Evolutionary conservation across 305 asterid species (phyloP).

Genomic region (Fraxinus velutina): DNA sequence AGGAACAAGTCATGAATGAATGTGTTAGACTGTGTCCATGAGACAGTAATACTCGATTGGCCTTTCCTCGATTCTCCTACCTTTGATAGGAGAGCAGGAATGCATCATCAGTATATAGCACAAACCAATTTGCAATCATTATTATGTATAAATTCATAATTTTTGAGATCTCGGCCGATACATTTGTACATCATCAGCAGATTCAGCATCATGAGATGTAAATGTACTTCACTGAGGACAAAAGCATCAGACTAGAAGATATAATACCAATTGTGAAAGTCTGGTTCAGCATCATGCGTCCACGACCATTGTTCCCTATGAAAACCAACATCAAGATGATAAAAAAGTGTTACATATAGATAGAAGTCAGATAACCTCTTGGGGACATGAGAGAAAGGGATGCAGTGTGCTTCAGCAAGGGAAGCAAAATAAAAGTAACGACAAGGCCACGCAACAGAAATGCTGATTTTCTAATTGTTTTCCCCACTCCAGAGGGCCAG

Average conservation of each 20-base stretch:
- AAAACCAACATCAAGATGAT: constrained; percentile 9
- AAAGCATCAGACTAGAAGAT: constrained; percentile 5
- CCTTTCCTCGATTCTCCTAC: not conserved
- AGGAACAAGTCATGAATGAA: not conserved
- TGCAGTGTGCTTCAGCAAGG: not conserved
- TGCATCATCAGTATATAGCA: not conserved
- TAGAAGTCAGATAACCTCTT: not conserved
- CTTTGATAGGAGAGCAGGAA: not conserved
- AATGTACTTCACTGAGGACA: not conserved
- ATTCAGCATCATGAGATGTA: not conserved
- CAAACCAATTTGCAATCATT: not conserved
- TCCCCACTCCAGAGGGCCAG: not conserved
- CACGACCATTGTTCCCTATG: constrained; percentile 73
- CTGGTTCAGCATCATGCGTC: constrained; percentile 81
- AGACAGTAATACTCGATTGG: not conserved
- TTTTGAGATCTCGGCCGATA: not conserved
- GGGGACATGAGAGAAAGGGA: not conserved
- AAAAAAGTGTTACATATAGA: not conserved
- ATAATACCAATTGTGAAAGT: constrained; percentile 89
- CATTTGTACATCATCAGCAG: not conserved
- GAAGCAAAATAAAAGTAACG: not conserved
- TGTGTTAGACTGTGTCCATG: not conserved
- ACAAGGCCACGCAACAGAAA: not conserved
- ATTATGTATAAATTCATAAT: not conserved
- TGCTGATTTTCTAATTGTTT: not conserved